A percentile compares a stretch with the other conserved stretches of the same genome.
These are phyloP conservation scores for Trichoderma erinaceum DNA, from an alignment of 495 filamentous ascomycete species.

Conservation along the genomic window DNA sequence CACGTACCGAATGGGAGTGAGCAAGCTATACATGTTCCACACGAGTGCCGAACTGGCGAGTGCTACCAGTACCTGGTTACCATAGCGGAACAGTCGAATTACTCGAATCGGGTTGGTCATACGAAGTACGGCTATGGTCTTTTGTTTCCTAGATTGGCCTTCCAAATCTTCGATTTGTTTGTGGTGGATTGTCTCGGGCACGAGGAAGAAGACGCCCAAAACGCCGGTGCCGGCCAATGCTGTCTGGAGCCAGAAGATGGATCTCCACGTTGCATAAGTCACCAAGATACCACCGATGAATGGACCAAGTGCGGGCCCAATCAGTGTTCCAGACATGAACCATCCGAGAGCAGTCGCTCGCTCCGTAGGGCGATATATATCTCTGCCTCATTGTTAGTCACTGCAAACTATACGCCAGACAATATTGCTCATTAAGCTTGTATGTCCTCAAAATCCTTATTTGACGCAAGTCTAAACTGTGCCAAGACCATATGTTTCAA, in stretches of 20 bases:
- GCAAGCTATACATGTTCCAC: slow-evolving; percentile 67
- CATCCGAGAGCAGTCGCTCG: slow-evolving; percentile 63
- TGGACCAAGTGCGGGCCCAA: slow-evolving; percentile 66
- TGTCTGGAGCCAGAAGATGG: slow-evolving; percentile 68
- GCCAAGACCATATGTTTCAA: too few relatives aligned
- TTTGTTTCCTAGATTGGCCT: slow-evolving; percentile 40
- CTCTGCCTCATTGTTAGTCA: slow-evolving; percentile 24
- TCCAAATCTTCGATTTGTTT: slow-evolving; percentile 50
- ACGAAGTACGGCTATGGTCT: slow-evolving; percentile 47
- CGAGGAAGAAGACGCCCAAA: slow-evolving; percentile 55
- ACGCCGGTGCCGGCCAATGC: slow-evolving; percentile 52
- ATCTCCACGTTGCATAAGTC: slow-evolving; percentile 61
- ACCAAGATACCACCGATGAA: slow-evolving; percentile 64
- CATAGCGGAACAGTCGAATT: slow-evolving; percentile 54
- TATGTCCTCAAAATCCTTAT: too few relatives aligned
- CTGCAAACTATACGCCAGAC: background rate
- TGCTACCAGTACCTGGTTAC: slow-evolving; percentile 57
- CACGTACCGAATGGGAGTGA: slow-evolving; percentile 70
- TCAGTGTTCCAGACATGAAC: slow-evolving; percentile 62
- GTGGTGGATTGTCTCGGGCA: slow-evolving; percentile 64
- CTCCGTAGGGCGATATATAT: slow-evolving; percentile 58
- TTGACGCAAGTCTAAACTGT: too few relatives aligned
- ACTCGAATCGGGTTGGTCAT: slow-evolving; percentile 60
- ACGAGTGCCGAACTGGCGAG: slow-evolving; percentile 56
- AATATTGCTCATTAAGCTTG: too few relatives aligned